These are phyloP conservation scores for Acacia confusa DNA, from an alignment of 306 rosid genomes.

Conservation along the genomic window DNA sequence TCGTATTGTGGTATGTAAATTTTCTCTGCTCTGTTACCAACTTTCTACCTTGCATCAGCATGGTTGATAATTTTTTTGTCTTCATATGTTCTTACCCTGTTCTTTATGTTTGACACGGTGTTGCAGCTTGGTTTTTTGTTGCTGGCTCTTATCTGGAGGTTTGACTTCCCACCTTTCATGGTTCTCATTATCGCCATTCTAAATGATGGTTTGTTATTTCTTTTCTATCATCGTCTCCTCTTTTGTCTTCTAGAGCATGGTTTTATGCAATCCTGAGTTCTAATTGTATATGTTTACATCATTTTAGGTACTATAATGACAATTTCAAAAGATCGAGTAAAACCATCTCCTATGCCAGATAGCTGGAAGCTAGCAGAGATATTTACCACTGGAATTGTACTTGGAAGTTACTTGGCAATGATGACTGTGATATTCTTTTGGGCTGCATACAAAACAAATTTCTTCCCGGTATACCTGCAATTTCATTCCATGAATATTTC, in stretches of 20 bases:
- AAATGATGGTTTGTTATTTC: slow-evolving; percentile 83
- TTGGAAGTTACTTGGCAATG: slow-evolving; percentile 95
- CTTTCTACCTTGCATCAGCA: slow-evolving; percentile 1
- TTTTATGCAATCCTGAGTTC: slow-evolving; percentile 8
- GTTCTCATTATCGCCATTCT: slow-evolving; percentile 96
- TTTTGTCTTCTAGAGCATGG: not conserved
- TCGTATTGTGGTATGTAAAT: slow-evolving; percentile 86
- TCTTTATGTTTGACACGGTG: slow-evolving; percentile 33
- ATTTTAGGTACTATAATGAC: slow-evolving; percentile 94
- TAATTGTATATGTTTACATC: slow-evolving; percentile 17
- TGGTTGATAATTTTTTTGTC: slow-evolving; percentile 10
- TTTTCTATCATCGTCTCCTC: slow-evolving; percentile 18
- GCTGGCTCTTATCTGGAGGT: slow-evolving; percentile 92
- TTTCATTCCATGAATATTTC: not conserved
- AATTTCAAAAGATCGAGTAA: slow-evolving; percentile 92
- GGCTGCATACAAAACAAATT: slow-evolving; percentile 90
- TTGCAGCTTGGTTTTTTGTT: slow-evolving; percentile 98
- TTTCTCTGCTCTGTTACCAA: slow-evolving; percentile 18
- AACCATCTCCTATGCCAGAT: slow-evolving; percentile 98
- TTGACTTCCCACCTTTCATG: slow-evolving; percentile 98
- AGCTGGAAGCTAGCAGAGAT: slow-evolving; percentile 97
- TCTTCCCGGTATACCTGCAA: slow-evolving; percentile 72
- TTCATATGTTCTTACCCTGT: slow-evolving; percentile 24
- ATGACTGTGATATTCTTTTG: slow-evolving; percentile 99
- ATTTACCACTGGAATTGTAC: slow-evolving; percentile 88